Evolutionary conservation across 2,329 filamentous ascomycete species (phyloP).

Genomic region (Metarhizium album): DNA sequence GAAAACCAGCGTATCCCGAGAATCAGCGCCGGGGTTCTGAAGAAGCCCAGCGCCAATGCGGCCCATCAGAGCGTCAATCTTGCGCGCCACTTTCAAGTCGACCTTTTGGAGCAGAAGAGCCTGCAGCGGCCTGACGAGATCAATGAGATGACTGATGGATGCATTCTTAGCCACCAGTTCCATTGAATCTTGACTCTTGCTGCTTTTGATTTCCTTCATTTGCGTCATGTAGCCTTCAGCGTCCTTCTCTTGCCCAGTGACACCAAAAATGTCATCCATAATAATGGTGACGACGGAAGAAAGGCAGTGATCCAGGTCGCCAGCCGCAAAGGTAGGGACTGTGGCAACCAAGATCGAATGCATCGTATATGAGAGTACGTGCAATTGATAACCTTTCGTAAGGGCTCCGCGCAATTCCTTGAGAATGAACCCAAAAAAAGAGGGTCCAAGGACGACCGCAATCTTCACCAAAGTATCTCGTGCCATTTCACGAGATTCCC

Average conservation of each 20-base stretch:
- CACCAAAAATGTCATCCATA: constrained; percentile 96
- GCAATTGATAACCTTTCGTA: constrained; percentile 79
- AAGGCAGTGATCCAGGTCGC: constrained; percentile 84
- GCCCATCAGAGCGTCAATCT: constrained; percentile 80
- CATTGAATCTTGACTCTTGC: constrained; percentile 97
- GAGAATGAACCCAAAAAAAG: constrained; percentile 84
- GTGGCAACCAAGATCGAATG: constrained; percentile 78
- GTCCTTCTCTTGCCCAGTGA: constrained; percentile 89
- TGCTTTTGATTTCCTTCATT: constrained; percentile 97
- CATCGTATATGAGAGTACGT: constrained; percentile 89
- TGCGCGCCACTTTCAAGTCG: constrained; percentile 70
- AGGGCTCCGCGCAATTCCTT: constrained; percentile 80
- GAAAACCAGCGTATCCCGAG: constrained; percentile 78
- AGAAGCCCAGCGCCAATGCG: constrained; percentile 75
- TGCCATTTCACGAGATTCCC: constrained; percentile 84
- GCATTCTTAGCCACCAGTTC: constrained; percentile 79
- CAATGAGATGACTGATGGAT: constrained; percentile 61
- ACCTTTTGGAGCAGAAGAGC: constrained; percentile 74
- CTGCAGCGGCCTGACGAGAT: constrained; percentile 69
- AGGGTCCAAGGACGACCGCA: constrained; percentile 65
- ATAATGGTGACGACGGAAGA: constrained; percentile 68
- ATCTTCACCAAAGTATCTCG: constrained; percentile 82
- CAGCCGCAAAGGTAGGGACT: constrained; percentile 61
- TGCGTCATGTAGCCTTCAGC: constrained; percentile 89
- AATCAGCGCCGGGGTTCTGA: constrained; percentile 68